Conservation (phyloP, 495 filamentous ascomycete species). For the Hypomontagnella submonticulosa region DNA sequence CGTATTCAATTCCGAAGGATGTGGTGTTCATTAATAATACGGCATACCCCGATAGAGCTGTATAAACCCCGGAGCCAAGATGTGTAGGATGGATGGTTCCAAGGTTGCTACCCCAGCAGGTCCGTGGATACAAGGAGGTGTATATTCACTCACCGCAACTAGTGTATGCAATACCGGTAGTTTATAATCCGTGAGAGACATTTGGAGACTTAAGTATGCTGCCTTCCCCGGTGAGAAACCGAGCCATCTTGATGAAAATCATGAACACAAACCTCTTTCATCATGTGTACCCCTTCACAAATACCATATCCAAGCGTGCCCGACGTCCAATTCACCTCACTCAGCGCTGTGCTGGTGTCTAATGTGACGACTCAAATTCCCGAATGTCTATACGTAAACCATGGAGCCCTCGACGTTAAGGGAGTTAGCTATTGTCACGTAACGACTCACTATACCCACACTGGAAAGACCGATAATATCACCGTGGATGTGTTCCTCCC, state of each 20-base stretch:
- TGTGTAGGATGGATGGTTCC: no score
- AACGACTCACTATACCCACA: conserved; percentile 56
- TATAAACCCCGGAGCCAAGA: no score
- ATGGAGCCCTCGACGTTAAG: conserved; percentile 20
- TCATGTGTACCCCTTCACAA: conserved; percentile 28
- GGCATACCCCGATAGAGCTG: no score
- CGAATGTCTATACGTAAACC: conserved; percentile 19
- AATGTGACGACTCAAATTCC: conserved; percentile 21
- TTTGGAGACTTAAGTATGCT: no score
- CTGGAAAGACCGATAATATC: conserved; percentile 52
- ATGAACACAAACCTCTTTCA: background rate
- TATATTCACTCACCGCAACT: no score
- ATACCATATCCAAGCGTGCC: conserved; percentile 30
- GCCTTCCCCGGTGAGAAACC: no score
- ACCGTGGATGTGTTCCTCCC: conserved; percentile 54
- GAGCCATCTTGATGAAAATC: background rate
- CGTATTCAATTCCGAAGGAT: no score
- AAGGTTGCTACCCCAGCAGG: no score
- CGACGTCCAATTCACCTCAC: conserved; percentile 29
- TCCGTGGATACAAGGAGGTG: no score
- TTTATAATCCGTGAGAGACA: no score
- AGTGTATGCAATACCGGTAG: no score
- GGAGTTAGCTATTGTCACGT: conserved; percentile 57
- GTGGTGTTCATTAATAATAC: no score
- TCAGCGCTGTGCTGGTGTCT: conserved; percentile 18